Conservation (phyloP, 768 basidiomycete species). For the Pisolithus orientalis region DNA sequence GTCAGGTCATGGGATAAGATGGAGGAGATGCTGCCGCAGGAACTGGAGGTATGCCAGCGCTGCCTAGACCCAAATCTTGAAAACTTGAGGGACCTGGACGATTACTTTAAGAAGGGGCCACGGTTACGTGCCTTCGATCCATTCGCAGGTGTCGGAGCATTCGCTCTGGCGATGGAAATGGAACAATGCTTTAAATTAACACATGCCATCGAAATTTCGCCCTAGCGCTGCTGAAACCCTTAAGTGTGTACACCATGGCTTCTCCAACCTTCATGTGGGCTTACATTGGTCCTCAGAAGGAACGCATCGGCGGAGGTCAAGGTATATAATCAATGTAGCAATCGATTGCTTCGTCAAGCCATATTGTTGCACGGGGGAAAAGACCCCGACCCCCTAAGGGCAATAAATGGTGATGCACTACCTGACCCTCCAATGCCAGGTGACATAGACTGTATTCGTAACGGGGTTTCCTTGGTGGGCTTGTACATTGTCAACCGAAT, state of each 20-base stretch:
- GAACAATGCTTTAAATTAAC: conserved; percentile 52
- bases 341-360: conserved; percentile 51
- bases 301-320: conserved; percentile 45
- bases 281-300: conserved; percentile 26
- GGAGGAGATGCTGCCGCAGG: conserved; percentile 23
- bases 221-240: conserved; percentile 67
- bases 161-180: conserved; percentile 52
- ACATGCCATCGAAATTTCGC: conserved; percentile 68
- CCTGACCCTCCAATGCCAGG: conserved; percentile 44
- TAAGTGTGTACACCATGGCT: conserved; percentile 34
- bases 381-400: conserved; percentile 32
- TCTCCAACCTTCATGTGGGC: background rate
- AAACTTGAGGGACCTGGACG: conserved; percentile 25
- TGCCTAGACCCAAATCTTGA: conserved; percentile 33
- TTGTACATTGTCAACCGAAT: background rate
- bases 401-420: conserved; percentile 32
- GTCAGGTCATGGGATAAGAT: conserved; percentile 34
- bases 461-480: conserved; percentile 76
- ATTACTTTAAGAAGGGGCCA: conserved; percentile 23
- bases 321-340: conserved; percentile 70
- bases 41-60: conserved; percentile 39
- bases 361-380: conserved; percentile 46
- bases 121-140: conserved; percentile 34
- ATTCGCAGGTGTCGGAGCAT: conserved; percentile 50
- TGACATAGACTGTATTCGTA: conserved; percentile 52